Conservation (phyloP, 257 asterid genomes). For the Verbascum thapsus region DNA sequence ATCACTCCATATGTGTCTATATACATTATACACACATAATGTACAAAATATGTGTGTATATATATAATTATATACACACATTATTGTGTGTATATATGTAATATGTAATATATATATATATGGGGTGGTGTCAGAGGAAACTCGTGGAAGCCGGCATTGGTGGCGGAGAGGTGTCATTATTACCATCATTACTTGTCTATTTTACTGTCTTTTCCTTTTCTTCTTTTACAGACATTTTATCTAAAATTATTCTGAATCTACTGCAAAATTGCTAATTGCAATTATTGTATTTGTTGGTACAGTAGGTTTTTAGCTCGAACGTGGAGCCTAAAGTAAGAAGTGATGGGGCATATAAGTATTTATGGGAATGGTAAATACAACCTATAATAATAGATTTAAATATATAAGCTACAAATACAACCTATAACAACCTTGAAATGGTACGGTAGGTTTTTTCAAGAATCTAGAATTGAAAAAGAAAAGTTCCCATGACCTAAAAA, state of each 20-base stretch:
- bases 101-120: background rate
- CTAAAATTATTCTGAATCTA: slow-evolving; percentile 8
- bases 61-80: background rate
- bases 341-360: no score
- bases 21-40: no score
- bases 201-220: slow-evolving; percentile 22
- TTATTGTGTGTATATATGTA: background rate
- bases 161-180: slow-evolving; percentile 37
- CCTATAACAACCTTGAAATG: no score
- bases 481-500: no score
- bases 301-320: slow-evolving; percentile 10
- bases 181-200: slow-evolving; percentile 33
- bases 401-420: no score
- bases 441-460: no score
- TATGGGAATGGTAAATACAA: no score
- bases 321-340: background rate
- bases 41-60: no score
- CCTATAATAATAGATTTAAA: no score
- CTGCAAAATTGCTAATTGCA: background rate
- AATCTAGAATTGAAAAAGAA: no score
- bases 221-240: slow-evolving; percentile 26
- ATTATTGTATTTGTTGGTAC: slow-evolving; percentile 11
- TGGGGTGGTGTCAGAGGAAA: slow-evolving; percentile 21
- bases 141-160: slow-evolving; percentile 53
- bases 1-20: no score